A percentile compares a stretch with the other conserved stretches of the same genome.
Conservation (phyloP, 441 rosid species). For the Erysimum cheiri region DNA sequence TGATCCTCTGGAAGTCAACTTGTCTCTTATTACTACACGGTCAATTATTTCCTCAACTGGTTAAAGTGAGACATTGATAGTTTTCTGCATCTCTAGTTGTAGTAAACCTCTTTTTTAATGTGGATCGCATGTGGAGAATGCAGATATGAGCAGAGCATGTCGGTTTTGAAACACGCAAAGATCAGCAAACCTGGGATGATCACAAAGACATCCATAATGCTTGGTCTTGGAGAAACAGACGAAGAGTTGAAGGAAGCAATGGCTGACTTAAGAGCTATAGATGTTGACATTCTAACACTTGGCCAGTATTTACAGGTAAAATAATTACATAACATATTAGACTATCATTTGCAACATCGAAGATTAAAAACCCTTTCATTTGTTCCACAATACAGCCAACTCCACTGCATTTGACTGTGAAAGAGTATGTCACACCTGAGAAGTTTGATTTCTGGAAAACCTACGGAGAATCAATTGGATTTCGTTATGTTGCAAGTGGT, state of each 20-base stretch:
- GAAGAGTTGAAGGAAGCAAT: slow-evolving; percentile 83
- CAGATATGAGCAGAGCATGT: slow-evolving; percentile 95
- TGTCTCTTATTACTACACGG: too few relatives aligned
- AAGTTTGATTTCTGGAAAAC: slow-evolving; percentile 93
- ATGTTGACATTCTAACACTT: slow-evolving; percentile 89
- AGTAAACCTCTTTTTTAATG: background rate
- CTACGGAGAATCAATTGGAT: slow-evolving; percentile 93
- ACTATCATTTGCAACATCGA: background rate
- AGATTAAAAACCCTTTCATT: background rate
- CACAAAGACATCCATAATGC: slow-evolving; percentile 94
- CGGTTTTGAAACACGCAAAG: slow-evolving; percentile 88
- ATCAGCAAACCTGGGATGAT: slow-evolving; percentile 80
- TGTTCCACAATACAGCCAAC: slow-evolving; percentile 72
- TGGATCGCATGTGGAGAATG: slow-evolving; percentile 33
- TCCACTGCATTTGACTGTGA: slow-evolving; percentile 92
- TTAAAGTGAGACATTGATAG: background rate
- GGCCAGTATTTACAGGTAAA: slow-evolving; percentile 98
- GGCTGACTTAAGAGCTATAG: slow-evolving; percentile 91
- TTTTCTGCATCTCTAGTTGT: slow-evolving; percentile 11
- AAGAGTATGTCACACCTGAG: slow-evolving; percentile 93
- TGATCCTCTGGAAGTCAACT: slow-evolving; percentile 3
- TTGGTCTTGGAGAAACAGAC: slow-evolving; percentile 97
- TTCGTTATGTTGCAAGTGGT: slow-evolving; percentile 95
- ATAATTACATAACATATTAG: background rate
- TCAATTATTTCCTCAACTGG: background rate